Percentiles rank a stretch among this genome's conserved stretches.
Conservation (phyloP, 176 grass and related monocot species). For the Luzula sylvatica region DNA sequence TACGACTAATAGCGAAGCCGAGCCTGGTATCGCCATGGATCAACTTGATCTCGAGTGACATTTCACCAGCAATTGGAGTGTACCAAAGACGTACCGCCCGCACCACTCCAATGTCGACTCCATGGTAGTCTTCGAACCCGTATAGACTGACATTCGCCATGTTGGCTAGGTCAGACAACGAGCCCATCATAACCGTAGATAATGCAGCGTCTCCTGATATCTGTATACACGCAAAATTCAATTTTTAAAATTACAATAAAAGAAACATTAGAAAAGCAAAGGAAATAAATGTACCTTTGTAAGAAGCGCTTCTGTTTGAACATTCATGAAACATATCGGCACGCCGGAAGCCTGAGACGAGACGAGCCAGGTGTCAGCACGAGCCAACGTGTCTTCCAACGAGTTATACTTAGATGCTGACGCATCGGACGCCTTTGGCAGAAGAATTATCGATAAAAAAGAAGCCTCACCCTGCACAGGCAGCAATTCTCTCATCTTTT, state of each 20-base stretch:
- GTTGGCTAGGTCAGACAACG: constrained; percentile 62
- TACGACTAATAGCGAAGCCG: constrained; percentile 87
- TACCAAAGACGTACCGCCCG: constrained; percentile 75
- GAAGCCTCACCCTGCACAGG: constrained; percentile 30
- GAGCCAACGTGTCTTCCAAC: constrained; percentile 72
- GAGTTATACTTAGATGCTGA: constrained; percentile 50
- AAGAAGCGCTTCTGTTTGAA: constrained; percentile 85
- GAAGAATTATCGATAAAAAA: constrained; percentile 69
- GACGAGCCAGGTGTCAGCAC: constrained; percentile 69
- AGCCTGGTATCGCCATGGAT: constrained; percentile 57
- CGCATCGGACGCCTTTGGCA: constrained; percentile 46
- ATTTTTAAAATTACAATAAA: not conserved
- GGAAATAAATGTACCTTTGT: constrained; percentile 41
- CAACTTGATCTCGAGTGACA: constrained; percentile 54
- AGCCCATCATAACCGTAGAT: constrained; percentile 66
- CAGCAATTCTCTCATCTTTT: constrained; percentile 75
- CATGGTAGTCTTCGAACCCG: constrained; percentile 97
- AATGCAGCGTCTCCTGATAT: constrained; percentile 76
- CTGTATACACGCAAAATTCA: constrained; percentile 1
- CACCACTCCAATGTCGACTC: constrained; percentile 79
- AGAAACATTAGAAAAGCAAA: not conserved
- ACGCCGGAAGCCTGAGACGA: constrained; percentile 53
- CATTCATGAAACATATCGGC: constrained; percentile 45
- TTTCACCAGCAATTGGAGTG: constrained; percentile 44
- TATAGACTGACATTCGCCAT: constrained; percentile 75